phyloP scores from a whole-genome alignment of 192 early-diverging fungal genomes.

The Coemansia sp. region DNA sequence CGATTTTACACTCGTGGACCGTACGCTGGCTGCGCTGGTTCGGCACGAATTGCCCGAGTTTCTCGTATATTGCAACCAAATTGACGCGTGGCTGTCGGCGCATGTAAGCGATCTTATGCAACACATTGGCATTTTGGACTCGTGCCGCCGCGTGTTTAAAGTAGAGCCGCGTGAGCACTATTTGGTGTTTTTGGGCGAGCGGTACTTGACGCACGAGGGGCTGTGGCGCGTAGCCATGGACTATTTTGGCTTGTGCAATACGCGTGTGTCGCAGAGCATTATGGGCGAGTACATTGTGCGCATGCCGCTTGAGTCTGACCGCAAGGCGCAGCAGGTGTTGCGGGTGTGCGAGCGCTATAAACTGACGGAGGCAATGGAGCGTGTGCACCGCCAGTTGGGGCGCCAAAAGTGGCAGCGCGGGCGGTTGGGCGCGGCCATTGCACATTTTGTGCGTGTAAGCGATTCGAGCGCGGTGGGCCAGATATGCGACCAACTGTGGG shows the following conservation, averaged over 20 bases:
- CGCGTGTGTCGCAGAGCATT: neutral
- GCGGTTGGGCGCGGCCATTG: slow-evolving; percentile 60
- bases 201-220: slow-evolving; percentile 35
- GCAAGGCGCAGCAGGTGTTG: slow-evolving; percentile 57
- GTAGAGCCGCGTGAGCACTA: slow-evolving; percentile 46
- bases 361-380: slow-evolving; percentile 28
- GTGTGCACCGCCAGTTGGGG: slow-evolving; percentile 53
- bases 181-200: slow-evolving; percentile 31
- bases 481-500: slow-evolving; percentile 61
- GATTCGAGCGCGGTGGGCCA: slow-evolving; percentile 54
- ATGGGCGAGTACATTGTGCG: slow-evolving; percentile 46
- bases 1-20: slow-evolving; percentile 36
- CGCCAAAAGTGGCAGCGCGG: slow-evolving; percentile 57
- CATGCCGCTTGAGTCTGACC: slow-evolving; percentile 56
- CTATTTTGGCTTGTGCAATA: slow-evolving; percentile 45
- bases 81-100: slow-evolving; percentile 62
- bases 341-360: slow-evolving; percentile 49
- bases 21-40: slow-evolving; percentile 40
- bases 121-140: slow-evolving; percentile 55
- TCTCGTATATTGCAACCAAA: slow-evolving; percentile 43
- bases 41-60: slow-evolving; percentile 51
- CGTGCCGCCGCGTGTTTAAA: slow-evolving; percentile 30
- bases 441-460: slow-evolving; percentile 57
- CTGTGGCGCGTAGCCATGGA: slow-evolving; percentile 59
- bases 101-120: slow-evolving; percentile 62